Evolutionary conservation across 352 stramenopile genomes (phyloP).

Genomic region (Phytophthora agathidicida): DNA sequence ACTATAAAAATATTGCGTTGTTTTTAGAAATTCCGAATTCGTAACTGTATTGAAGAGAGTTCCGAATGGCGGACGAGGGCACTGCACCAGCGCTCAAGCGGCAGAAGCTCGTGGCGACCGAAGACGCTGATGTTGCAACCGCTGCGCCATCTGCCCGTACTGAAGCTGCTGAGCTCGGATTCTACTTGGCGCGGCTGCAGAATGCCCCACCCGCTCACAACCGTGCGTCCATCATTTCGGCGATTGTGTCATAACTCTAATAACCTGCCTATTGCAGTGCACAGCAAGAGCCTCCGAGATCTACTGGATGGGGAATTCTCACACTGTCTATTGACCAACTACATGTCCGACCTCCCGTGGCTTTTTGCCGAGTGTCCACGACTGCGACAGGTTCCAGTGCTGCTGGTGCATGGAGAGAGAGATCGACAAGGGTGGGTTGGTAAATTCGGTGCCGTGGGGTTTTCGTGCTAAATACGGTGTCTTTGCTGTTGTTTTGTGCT

Average conservation of each 20-base stretch:
- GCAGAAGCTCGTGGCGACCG: constrained; percentile 17
- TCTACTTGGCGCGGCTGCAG: constrained; percentile 49
- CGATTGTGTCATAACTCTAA: not conserved
- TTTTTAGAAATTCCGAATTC: too few relatives aligned
- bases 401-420: constrained; percentile 82
- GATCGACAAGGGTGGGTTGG: constrained; percentile 42
- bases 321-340: constrained; percentile 78
- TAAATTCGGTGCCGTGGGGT: too few relatives aligned
- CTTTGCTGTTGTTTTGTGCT: not conserved
- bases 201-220: constrained; percentile 48
- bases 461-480: too few relatives aligned
- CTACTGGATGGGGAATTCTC: constrained; percentile 68
- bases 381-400: constrained; percentile 62
- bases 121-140: not conserved
- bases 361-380: constrained; percentile 68
- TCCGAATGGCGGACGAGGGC: constrained; percentile 34
- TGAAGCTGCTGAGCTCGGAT: constrained; percentile 8
- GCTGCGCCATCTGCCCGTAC: not conserved
- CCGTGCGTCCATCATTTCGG: constrained; percentile 27
- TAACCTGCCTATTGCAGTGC: constrained; percentile 30
- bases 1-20: too few relatives aligned
- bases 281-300: constrained; percentile 47
- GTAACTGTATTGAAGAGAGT: too few relatives aligned
- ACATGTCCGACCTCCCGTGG: constrained; percentile 83
- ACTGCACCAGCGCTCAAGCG: constrained; percentile 26